These are phyloP conservation scores for Diplocarpon mali DNA, from an alignment of 2,329 filamentous ascomycete species.

Conservation along the genomic window DNA sequence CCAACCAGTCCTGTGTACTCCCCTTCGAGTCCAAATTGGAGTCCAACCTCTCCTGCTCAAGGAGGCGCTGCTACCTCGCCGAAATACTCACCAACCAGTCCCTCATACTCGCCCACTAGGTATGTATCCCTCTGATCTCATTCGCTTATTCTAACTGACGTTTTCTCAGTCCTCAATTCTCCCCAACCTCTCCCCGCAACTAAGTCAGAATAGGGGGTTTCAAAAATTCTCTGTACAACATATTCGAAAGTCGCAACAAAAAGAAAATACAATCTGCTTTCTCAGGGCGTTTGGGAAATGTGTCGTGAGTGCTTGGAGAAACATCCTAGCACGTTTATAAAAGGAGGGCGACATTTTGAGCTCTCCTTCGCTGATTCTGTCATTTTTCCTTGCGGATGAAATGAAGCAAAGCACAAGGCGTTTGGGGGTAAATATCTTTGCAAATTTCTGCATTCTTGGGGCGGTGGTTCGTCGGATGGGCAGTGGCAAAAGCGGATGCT, in stretches of 20 bases:
- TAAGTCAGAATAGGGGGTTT: slow-evolving; percentile 7
- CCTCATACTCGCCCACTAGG: slow-evolving; percentile 6
- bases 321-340: slow-evolving; percentile 2
- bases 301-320: background rate
- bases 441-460: slow-evolving; percentile 2
- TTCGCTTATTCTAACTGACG: background rate
- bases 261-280: slow-evolving; percentile 15
- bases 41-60: slow-evolving; percentile 24
- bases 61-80: slow-evolving; percentile 29
- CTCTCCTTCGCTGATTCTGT: slow-evolving; percentile 4
- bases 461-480: background rate
- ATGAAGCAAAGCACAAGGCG: slow-evolving; percentile 5
- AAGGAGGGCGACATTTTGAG: slow-evolving; percentile 1
- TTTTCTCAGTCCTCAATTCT: slow-evolving; percentile 23
- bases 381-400: slow-evolving; percentile 3
- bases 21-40: slow-evolving; percentile 24
- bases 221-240: slow-evolving; percentile 23
- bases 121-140: background rate
- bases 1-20: slow-evolving; percentile 26
- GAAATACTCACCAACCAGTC: slow-evolving; percentile 25
- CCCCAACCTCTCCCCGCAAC: slow-evolving; percentile 22
- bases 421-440: slow-evolving; percentile 1
- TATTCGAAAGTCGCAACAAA: slow-evolving; percentile 12
- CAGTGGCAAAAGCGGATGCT: background rate
- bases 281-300: slow-evolving; percentile 16